These are phyloP conservation scores for Asterophora lycoperdoides DNA, from an alignment of 768 basidiomycete genomes.

Conservation along the genomic window DNA sequence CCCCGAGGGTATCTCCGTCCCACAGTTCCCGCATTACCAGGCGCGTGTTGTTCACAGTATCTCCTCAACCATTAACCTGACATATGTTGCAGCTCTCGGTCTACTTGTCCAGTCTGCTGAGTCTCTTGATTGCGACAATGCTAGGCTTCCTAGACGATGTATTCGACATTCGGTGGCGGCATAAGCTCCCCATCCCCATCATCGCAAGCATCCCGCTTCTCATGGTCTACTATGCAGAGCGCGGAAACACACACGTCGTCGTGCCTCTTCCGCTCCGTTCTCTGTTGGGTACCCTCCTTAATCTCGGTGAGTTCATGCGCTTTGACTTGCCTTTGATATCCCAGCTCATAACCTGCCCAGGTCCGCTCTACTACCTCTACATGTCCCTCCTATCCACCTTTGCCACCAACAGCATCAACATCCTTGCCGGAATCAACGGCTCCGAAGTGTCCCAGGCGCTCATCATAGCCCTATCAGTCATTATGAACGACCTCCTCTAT, in stretches of 20 bases:
- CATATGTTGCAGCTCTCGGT: constrained; percentile 62
- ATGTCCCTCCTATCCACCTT: constrained; percentile 96
- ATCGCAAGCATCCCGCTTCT: constrained; percentile 93
- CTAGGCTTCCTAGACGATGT: constrained; percentile 96
- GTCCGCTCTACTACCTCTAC: constrained; percentile 93
- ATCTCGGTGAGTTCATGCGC: constrained; percentile 61
- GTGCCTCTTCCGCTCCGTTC: constrained; percentile 79
- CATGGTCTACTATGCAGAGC: constrained; percentile 94
- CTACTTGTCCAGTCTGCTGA: constrained; percentile 91
- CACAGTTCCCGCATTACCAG: constrained; percentile 76
- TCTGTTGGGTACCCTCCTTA: constrained; percentile 73
- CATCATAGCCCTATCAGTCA: constrained; percentile 86
- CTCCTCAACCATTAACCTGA: neutral
- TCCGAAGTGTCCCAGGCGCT: constrained; percentile 92
- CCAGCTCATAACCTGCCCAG: constrained; percentile 33
- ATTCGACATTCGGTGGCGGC: constrained; percentile 97
- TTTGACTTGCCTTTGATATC: constrained; percentile 1
- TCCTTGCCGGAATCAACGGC: constrained; percentile 96
- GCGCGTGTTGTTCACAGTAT: constrained; percentile 33
- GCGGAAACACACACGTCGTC: constrained; percentile 90
- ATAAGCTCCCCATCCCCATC: constrained; percentile 95
- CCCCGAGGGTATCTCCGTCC: constrained; percentile 59
- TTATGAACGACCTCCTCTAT: constrained; percentile 89
- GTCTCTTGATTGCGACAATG: constrained; percentile 86
- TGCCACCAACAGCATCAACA: constrained; percentile 97